Evolutionary conservation across 495 filamentous ascomycete species (phyloP), one percentile per base, ranked within the genome.

Genomic region (Astrothelium macrocarpum): DNA sequence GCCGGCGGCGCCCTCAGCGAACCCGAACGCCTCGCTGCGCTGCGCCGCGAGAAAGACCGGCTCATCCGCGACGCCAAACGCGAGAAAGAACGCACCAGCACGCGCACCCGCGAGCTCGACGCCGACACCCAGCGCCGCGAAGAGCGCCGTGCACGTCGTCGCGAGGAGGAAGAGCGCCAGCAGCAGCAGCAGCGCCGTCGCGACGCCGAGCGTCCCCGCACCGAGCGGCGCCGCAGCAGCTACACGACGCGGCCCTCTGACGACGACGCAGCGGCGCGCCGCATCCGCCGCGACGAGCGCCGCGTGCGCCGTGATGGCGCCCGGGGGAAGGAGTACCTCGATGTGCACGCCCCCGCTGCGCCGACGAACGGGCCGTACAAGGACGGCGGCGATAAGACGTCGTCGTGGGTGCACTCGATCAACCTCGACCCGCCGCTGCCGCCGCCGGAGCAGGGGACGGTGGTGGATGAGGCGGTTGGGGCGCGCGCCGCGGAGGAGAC

Each of bases 341-440:
- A 53, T 18, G 39, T 12, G 14, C 28, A 28, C 29, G 64, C 32
- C 16, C 34, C 60, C 14, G 59, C 63, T 32, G 23, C 46, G n/a
- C n/a, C n/a, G 53, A 59, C 60, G 31, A 53, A 63, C 25, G 18
- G 46, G 28, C 70, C 72, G 28, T 73, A 71, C 62, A 63, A 65
- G 56, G 56, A 65, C n/a, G 59, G 58, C 53, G 71, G 65, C 34
- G 80, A 85, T 60, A 84, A 86, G 69, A 85, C 81, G 53, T 78
- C 81, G 1, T 83, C 80, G 2, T 86, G 84, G 84, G 80, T 86
- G 2, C 74, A 85, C 64, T 80, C 78, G 0, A 78, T 84, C 70
- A 75, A 78, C 39, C 74, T 74, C 12, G 80, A 84, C 16, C 83
- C 82, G 1, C 81, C 84, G 2, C 81, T 81, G 62, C 82, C 82